Evolutionary conservation across 768 basidiomycete genomes (phyloP), one percentile per base, ranked within the genome.

Genomic region (Suillus weaverae): DNA sequence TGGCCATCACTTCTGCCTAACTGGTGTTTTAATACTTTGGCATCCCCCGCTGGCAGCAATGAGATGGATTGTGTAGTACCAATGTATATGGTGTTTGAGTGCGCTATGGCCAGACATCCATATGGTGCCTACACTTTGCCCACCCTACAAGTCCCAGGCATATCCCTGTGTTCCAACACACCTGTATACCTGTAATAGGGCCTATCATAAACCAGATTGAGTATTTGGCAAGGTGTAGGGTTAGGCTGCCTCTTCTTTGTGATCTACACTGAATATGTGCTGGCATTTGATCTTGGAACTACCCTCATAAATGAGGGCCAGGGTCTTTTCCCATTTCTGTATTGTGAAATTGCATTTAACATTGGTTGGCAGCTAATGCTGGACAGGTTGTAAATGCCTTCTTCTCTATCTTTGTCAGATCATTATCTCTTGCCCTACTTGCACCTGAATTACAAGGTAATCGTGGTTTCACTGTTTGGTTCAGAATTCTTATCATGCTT

Each of bases 321-420:
- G 11, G 73, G 75, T 70, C 66, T 55, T 70, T 61, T 18, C 33
- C 26, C 36, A 11, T 22, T 36, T 62, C 50, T 43, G n/a, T 68
- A 2, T 22, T 43, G 16, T 63, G 36, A 56, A 9, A 38, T 14
- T 30, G 22, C n/a, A 64, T 39, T 38, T 50, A 8, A 50, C 26
- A 30, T 20, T 30, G 38, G 60, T 35, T 38, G 13, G 3, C 55
- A 74, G 78, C 75, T 4, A 73, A 78, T 36, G 73, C 81, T 4
- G 86, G 85, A 39, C 71, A 78, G 38, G 79, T 87, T 66, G 79
- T 87, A 70, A 87, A 82, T 71, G 85, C 84, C 60, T 81, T 86
- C 74, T 69, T 82, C 43, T 67, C 79, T 46, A 79, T 86, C 70
- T 75, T 85, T 11, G 84, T 84, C 70, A 85, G 85, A 66, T 83